Base-by-base conservation (phyloP, 225 moss, liverwort and hornwort species). In the Pseudoscleropodium purum region DNA sequence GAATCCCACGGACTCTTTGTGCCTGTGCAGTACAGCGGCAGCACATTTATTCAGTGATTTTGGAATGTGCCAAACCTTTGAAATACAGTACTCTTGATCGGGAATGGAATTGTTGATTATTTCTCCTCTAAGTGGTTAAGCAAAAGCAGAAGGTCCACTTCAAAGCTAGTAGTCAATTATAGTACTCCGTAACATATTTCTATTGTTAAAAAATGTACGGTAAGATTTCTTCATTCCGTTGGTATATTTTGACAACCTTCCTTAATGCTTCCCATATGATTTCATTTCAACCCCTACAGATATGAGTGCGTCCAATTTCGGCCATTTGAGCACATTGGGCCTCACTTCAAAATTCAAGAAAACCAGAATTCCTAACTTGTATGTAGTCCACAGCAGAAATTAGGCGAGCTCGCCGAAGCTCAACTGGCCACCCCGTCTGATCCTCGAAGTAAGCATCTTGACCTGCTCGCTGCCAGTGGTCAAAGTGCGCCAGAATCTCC, bases 381-480 rank as follows among this genome's bases (percentile, higher is more conserved):
- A 96, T 51, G 68, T 96, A 96, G 81, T 96, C 96, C 75, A 94
- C 95, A 90, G 95, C 96, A 78, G 96, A 88, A 84, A 96, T 94
- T 26, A 96, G 64, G 79, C 96, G 90, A 75, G 96, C 93, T 72
- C 94, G 94, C 54, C 95, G 94, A 63, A 93, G 90, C 85, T 91
- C 93, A 45, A 93, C 84, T 57, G 96, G 95, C 95, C 96, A 95
- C 78, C 66, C 92, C 75, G 85, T 91, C 84, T 91, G 96, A 79
- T 89, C 94, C 79, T 95, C 96, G 79, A 83, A 95, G 10, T 89
- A 41, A 27, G 52, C 76, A 89, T 95, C 95, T 81, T 89, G 80
- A 81, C 92, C 91, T 78, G 94, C 90, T 90, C 95, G 92, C 75
- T 96, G 96, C 96, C 96, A 96, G 81, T 93, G 92, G 89, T 96